Base-by-base conservation (phyloP, 192 early-diverging fungal genomes). In the Linnemannia exigua region DNA sequence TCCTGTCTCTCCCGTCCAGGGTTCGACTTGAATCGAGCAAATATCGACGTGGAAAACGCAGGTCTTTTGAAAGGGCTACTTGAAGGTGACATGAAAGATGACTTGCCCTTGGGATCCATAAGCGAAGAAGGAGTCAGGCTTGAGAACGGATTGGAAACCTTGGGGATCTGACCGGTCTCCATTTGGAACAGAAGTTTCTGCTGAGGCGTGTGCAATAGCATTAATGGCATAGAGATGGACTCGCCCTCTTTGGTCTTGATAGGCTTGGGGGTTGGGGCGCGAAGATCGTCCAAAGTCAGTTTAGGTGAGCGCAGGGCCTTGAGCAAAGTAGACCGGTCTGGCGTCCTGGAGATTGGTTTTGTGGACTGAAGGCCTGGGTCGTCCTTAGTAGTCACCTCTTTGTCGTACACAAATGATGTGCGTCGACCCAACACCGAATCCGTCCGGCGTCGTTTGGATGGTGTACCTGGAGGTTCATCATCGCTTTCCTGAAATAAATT, bases 201-300 rank as follows among this genome's bases (percentile, higher is more conserved):
- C 33, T 80, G 78, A 22, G 84, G 84, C 25, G 84, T 86, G 41
- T 86, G 77, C 48, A 86, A 46, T 22, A 86, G 47, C 84, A 86
- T 86, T 5, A 86, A 76, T 14, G 84, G 84, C 70, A 86, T 72
- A 19, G 74, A 35, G 17, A 68, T 58, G 16, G 41, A 20, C 22
- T 69, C 58, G 5, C 20, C 20, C 2, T 36, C 33, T 17, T 36
- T 68, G 22, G 70, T 77, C 28, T 73, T 86, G 35, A n/a, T 12
- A 41, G 74, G 25, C 36, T 86, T 86, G 31, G 84, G 84, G 73
- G 84, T 86, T 22, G 84, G 78, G 9, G 74, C 84, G 0, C 84
- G 78, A 17, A 86, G 54, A 37, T 86, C 84, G 14, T 86, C 74
- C 37, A 86, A 20, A 35, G 84, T 86, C 54, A 85, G 46, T 35